Evolutionary conservation across 768 basidiomycete genomes (phyloP).

Genomic region (Xerocomellus amylosporus): DNA sequence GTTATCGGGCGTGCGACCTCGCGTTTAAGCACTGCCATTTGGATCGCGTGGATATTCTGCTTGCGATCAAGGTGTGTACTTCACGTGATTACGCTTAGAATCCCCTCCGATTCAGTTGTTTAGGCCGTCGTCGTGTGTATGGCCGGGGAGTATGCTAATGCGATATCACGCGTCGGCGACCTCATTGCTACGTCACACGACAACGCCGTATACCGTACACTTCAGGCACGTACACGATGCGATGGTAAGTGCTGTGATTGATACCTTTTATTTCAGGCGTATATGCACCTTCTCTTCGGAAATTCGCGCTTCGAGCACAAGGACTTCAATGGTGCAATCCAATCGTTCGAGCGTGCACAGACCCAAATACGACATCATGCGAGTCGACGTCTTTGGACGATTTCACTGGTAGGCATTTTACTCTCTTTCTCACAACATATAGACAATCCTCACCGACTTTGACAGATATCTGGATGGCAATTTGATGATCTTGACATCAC

Average conservation of each 20-base stretch:
- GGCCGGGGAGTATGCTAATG: not conserved
- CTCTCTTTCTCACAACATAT: too few relatives aligned
- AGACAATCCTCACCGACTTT: too few relatives aligned
- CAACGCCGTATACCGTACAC: not conserved
- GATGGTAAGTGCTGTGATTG: too few relatives aligned
- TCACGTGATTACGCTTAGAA: not conserved
- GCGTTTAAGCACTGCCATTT: not conserved
- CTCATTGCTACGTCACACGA: not conserved
- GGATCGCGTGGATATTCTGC: not conserved
- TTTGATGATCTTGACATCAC: not conserved
- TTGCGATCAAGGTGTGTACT: not conserved
- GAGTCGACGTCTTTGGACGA: too few relatives aligned
- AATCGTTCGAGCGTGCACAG: not conserved
- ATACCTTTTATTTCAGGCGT: not conserved
- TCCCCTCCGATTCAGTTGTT: too few relatives aligned
- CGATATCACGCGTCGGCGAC: not conserved
- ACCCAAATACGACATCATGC: too few relatives aligned
- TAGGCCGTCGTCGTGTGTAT: not conserved
- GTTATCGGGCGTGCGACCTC: not conserved
- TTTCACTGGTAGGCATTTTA: too few relatives aligned
- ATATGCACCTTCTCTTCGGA: not conserved
- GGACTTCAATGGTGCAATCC: not conserved
- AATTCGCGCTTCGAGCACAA: not conserved
- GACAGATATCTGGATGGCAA: not conserved
- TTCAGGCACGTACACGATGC: not conserved